A percentile compares a stretch with the other conserved stretches of the same genome.
These are phyloP conservation scores for Yamadazyma insecticola DNA, from an alignment of 805 yeast genomes.

Conservation along the genomic window DNA sequence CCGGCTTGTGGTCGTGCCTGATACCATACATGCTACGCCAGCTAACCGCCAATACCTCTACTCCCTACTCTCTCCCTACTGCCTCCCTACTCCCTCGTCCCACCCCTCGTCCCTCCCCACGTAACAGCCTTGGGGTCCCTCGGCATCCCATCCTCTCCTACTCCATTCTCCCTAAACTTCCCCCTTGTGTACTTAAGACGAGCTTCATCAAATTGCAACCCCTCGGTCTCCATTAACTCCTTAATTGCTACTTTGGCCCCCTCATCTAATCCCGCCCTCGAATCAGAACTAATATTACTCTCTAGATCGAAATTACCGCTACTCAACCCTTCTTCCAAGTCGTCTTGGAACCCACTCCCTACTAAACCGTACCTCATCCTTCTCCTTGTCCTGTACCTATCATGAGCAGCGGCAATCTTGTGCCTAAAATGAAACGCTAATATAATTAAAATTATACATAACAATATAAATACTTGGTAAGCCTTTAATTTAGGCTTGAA, in stretches of 20 bases:
- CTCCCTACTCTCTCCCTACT: no score
- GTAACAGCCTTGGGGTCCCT: constrained; percentile 61
- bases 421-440: constrained; percentile 30
- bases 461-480: constrained; percentile 14
- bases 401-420: constrained; percentile 22
- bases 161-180: constrained; percentile 45
- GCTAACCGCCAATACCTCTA: no score
- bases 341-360: constrained; percentile 10
- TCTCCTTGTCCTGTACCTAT: constrained; percentile 22
- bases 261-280: constrained; percentile 59
- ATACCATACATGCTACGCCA: no score
- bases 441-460: constrained; percentile 12
- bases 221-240: constrained; percentile 47
- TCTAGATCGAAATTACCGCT: constrained; percentile 56
- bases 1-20: no score
- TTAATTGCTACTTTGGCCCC: constrained; percentile 48
- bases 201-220: constrained; percentile 65
- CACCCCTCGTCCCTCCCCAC: no score
- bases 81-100: no score
- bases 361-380: constrained; percentile 14
- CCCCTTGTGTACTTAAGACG: constrained; percentile 47
- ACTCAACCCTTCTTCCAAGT: constrained; percentile 46
- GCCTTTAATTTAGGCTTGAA: no score
- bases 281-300: constrained; percentile 43
- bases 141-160: constrained; percentile 65